Evolutionary conservation across 2,329 filamentous ascomycete genomes (phyloP).

Genomic region (Fusarium transvaalense): DNA sequence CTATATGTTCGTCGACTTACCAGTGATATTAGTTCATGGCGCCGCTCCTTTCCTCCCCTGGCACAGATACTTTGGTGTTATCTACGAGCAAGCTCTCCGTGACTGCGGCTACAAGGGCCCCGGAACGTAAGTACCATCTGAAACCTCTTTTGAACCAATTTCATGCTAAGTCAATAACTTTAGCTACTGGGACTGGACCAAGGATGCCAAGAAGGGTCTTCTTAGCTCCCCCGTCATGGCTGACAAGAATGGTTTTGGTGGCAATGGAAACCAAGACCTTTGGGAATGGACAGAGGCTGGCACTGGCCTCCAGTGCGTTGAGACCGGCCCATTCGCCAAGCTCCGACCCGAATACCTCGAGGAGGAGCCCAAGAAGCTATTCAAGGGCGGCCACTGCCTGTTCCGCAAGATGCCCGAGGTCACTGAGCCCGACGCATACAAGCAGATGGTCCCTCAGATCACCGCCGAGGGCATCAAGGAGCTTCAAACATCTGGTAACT

Average conservation of each 20-base stretch:
- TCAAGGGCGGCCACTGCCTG: not conserved
- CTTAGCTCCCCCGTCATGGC: slow-evolving; percentile 9
- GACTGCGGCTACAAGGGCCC: slow-evolving; percentile 15
- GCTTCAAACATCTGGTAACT: not conserved
- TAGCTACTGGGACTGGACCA: slow-evolving; percentile 23
- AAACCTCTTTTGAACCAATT: too few species aligned
- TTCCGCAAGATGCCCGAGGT: slow-evolving; percentile 9
- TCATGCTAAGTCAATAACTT: rapidly evolving
- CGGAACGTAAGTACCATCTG: slow-evolving; percentile 2
- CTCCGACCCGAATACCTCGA: slow-evolving; percentile 4
- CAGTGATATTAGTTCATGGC: not conserved
- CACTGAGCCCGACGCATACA: not conserved
- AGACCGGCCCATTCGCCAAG: not conserved
- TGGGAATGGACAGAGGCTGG: not conserved
- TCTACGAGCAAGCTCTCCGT: slow-evolving; percentile 8
- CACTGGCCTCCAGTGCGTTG: not conserved
- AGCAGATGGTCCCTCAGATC: not conserved
- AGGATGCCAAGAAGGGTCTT: slow-evolving; percentile 1
- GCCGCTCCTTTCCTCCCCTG: slow-evolving; percentile 17
- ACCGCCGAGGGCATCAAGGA: not conserved
- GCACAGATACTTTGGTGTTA: slow-evolving; percentile 12
- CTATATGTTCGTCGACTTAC: not conserved
- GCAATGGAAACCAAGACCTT: not conserved
- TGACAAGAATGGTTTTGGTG: not conserved
- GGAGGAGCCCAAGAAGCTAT: not conserved